Base-by-base conservation (phyloP, 164 flowering plant species). In the Tetrastigma voinierianum region DNA sequence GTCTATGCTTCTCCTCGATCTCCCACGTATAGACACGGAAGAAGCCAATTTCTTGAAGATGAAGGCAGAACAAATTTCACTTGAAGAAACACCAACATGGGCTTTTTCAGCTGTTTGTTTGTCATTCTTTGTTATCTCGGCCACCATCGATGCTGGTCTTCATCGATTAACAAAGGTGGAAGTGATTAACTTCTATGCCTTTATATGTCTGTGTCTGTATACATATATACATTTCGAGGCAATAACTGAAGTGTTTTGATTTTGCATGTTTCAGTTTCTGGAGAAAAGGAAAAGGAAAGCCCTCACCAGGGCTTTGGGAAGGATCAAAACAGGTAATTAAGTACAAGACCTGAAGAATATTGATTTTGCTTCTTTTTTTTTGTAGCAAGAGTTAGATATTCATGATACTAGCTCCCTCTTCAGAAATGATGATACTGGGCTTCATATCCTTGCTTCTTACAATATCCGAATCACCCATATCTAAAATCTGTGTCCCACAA, bases 51-150 rank as follows among this genome's bases (percentile, higher is more conserved):
- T 10, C 9, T 32, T 21, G 52, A 24, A 62, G 55, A 62, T 62
- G 65, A n/a, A 13, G 20, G 16, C 13, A 48, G 66, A 10, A 63
- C 51, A 15, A 51, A 10, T 45, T 11, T 63, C 66, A 15, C 69
- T 70, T n/a, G 69, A 70, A 46, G 44, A 59, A 7, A 58, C 74
- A 10, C 74, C 74, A 58, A 70, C 74, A 51, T 70, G 74, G 74
- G 69, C 69, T 14, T 65, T 70, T 52, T 70, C 74, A 7, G 3
- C 24, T 23, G 11, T 64, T 44, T 65, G 49, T 24, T 59, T 64
- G 4, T 12, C 46, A 21, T 20, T 70, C 46, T 51, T 58, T 25
- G 47, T 70, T 8, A 12, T 65, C 9, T 51, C 74, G 12, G n/a
- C 45, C 44, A 51, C 15, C 59, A 65, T 59, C 13, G 74, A 65